A percentile compares a stretch with the other conserved stretches of the same genome.
Conservation (phyloP, 345 rosid species). For the Ailanthus altissimus region DNA sequence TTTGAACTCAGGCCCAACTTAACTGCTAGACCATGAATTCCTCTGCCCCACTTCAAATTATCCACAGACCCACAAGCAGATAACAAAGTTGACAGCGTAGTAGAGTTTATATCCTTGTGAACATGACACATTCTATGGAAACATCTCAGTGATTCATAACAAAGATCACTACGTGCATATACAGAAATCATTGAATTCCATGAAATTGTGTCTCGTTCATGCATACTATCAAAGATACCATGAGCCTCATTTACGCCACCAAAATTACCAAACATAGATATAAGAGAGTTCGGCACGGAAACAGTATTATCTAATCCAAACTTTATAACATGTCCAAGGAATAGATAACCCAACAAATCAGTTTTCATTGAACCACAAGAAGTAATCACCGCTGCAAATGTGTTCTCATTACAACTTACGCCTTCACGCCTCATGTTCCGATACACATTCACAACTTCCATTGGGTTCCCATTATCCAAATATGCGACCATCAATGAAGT, state of each 20-base stretch:
- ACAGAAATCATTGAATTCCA: slow-evolving; percentile 79
- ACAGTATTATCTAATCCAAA: slow-evolving; percentile 56
- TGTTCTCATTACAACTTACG: slow-evolving; percentile 59
- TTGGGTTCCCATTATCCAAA: slow-evolving; percentile 51
- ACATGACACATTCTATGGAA: slow-evolving; percentile 58
- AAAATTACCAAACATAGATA: slow-evolving; percentile 69
- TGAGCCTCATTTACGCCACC: slow-evolving; percentile 50
- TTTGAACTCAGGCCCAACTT: slow-evolving; percentile 56
- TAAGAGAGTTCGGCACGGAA: slow-evolving; percentile 68
- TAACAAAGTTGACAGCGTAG: slow-evolving; percentile 69
- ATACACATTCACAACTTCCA: slow-evolving; percentile 52
- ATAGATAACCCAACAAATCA: slow-evolving; percentile 55
- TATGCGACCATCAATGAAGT: slow-evolving; percentile 85
- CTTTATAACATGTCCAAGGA: slow-evolving; percentile 60
- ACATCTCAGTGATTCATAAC: slow-evolving; percentile 43
- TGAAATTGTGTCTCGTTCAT: slow-evolving; percentile 66
- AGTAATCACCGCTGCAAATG: slow-evolving; percentile 61
- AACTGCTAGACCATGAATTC: slow-evolving; percentile 62
- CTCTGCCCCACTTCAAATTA: slow-evolving; percentile 68
- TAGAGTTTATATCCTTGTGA: slow-evolving; percentile 53
- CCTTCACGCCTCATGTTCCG: slow-evolving; percentile 56
- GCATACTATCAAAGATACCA: slow-evolving; percentile 52
- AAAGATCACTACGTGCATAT: slow-evolving; percentile 52
- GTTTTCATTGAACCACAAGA: slow-evolving; percentile 62
- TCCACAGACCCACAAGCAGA: slow-evolving; percentile 57